Evolutionary conservation across 495 filamentous ascomycete genomes (phyloP).

Genomic region (Aspergillus sclerotiicarbonarius): DNA sequence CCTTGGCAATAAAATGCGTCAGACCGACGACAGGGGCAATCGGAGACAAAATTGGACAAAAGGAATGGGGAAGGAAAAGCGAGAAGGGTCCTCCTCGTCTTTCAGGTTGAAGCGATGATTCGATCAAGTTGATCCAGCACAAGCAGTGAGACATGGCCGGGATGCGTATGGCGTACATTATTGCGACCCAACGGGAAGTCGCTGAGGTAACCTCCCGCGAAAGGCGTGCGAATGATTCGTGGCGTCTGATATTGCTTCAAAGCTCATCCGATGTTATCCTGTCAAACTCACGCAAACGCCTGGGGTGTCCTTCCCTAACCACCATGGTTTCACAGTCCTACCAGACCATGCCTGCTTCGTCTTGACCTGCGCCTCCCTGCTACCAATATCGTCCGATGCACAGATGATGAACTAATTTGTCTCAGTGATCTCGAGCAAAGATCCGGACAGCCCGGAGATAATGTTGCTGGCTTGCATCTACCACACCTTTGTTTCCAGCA

Average conservation of each 20-base stretch:
- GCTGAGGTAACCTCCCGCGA: constrained; percentile 3
- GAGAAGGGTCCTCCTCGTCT: neutral
- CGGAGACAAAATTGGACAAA: neutral
- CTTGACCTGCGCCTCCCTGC: neutral
- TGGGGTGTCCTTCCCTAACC: neutral
- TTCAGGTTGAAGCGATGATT: neutral
- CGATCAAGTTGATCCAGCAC: constrained; percentile 5
- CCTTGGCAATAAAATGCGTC: neutral
- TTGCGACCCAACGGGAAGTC: constrained; percentile 7
- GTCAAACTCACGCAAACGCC: neutral
- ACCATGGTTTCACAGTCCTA: constrained; percentile 2
- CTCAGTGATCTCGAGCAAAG: neutral
- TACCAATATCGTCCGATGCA: neutral
- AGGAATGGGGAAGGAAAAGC: neutral
- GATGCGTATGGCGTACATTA: constrained; percentile 1
- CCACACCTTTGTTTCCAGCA: neutral
- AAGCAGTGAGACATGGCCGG: constrained; percentile 4
- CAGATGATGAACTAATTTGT: neutral
- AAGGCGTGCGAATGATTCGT: constrained; percentile 2
- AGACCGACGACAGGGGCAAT: neutral
- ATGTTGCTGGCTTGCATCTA: neutral
- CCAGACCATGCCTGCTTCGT: neutral
- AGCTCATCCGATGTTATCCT: constrained; percentile 1
- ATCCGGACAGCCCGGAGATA: neutral
- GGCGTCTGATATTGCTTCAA: neutral